Conservation (phyloP, 257 asterid species). For the Galeopsis tetrahit region DNA sequence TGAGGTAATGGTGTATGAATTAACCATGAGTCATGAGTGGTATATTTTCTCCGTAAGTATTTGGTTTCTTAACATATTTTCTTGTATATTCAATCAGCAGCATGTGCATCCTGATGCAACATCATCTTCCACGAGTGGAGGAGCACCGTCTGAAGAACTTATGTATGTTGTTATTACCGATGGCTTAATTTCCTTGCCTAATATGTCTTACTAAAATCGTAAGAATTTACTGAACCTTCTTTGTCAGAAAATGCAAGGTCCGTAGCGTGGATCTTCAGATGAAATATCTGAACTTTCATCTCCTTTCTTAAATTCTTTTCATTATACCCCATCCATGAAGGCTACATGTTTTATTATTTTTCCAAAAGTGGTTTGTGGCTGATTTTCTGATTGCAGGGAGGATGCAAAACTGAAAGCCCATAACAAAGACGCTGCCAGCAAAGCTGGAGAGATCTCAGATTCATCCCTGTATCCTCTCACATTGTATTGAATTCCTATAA, state of each 20-base stretch:
- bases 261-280: constrained; percentile 3
- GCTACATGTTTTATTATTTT: constrained; percentile 8
- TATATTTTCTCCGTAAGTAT: background rate
- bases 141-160: constrained; percentile 45
- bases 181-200: constrained; percentile 18
- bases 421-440: constrained; percentile 42
- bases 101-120: constrained; percentile 46
- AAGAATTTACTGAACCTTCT: constrained; percentile 8
- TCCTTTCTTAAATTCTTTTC: constrained; percentile 1
- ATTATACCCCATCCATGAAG: constrained; percentile 7
- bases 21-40: background rate
- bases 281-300: constrained; percentile 22
- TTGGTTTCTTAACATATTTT: constrained; percentile 25
- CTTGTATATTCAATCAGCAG: constrained; percentile 35
- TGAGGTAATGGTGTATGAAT: constrained; percentile 40
- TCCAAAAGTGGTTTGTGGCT: constrained; percentile 17
- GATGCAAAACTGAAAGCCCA: constrained; percentile 44
- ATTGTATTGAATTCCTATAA: constrained; percentile 7
- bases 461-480: constrained; percentile 57
- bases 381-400: constrained; percentile 47
- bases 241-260: constrained; percentile 24
- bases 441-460: constrained; percentile 44
- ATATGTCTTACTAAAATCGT: constrained; percentile 12
- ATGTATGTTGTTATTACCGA: constrained; percentile 40
- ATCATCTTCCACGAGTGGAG: constrained; percentile 42